Percentiles rank a stretch among this genome's conserved stretches.
Conservation (phyloP, 1,284 basidiomycete genomes). For the Phenoliferia sp. region DNA sequence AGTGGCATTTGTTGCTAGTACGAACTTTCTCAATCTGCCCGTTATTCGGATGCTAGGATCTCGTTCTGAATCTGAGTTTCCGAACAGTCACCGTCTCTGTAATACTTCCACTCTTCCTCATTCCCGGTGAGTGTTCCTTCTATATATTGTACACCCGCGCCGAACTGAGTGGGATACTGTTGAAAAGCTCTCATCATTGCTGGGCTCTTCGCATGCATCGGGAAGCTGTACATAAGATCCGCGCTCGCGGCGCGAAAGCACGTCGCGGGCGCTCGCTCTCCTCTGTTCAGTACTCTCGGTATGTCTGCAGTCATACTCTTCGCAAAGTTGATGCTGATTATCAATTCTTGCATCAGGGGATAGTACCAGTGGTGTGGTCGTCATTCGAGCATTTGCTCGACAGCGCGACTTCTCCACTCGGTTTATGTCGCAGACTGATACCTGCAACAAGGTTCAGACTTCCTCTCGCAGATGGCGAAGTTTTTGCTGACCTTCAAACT, state of each 20-base stretch:
- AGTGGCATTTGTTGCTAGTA: slow-evolving; percentile 25
- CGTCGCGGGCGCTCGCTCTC: slow-evolving; percentile 80
- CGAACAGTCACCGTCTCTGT: slow-evolving; percentile 53
- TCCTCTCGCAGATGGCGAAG: too few species aligned
- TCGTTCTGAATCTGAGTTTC: neutral
- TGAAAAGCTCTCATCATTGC: slow-evolving; percentile 29
- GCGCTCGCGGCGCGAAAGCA: slow-evolving; percentile 27
- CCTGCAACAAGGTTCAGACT: slow-evolving; percentile 21
- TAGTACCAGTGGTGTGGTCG: slow-evolving; percentile 72
- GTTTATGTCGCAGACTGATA: slow-evolving; percentile 24
- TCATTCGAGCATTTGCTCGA: slow-evolving; percentile 74
- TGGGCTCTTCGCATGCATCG: slow-evolving; percentile 25
- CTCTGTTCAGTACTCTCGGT: slow-evolving; percentile 71
- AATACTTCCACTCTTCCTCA: slow-evolving; percentile 38
- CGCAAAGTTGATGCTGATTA: too few species aligned
- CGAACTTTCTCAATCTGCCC: neutral
- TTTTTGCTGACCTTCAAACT: neutral
- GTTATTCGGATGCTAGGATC: neutral
- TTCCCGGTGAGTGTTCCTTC: slow-evolving; percentile 8
- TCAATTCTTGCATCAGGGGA: too few species aligned
- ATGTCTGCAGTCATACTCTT: too few species aligned
- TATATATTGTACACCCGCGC: too few species aligned
- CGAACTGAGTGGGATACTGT: too few species aligned
- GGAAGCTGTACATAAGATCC: slow-evolving; percentile 23
- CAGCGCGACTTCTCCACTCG: slow-evolving; percentile 7